phyloP scores from a whole-genome alignment of 257 asterid species.

The Sherardia arvensis region DNA sequence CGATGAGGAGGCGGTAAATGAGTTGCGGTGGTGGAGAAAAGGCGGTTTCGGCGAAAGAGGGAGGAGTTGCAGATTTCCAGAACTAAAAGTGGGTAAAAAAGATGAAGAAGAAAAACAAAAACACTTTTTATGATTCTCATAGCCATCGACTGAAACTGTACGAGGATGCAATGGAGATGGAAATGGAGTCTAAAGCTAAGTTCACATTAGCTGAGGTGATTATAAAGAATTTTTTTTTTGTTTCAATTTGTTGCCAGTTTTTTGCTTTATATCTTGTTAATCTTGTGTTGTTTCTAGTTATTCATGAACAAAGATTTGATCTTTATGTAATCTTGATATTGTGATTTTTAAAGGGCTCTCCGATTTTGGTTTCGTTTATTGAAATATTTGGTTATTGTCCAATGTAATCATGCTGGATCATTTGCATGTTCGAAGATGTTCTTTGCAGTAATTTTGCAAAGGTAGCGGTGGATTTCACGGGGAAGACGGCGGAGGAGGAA shows the following conservation, averaged over 20 bases:
- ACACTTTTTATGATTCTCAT: too few species aligned
- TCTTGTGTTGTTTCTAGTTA: neutral
- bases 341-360: neutral
- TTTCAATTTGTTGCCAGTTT: neutral
- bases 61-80: too few species aligned
- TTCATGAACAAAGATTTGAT: neutral
- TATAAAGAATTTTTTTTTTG: neutral
- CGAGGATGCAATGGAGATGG: slow-evolving; percentile 13
- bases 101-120: too few species aligned
- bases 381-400: neutral
- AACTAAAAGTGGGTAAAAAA: too few species aligned
- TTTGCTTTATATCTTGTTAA: neutral
- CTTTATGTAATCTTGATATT: neutral
- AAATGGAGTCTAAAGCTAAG: slow-evolving; percentile 27
- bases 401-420: neutral
- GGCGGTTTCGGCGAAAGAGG: too few species aligned
- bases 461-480: too few species aligned
- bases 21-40: too few species aligned
- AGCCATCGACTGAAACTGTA: too few species aligned
- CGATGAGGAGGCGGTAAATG: too few species aligned
- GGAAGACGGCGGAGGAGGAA: too few species aligned
- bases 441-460: neutral
- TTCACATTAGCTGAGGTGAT: slow-evolving; percentile 61
- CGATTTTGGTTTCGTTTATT: neutral
- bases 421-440: neutral